Base-by-base conservation (phyloP, 345 rosid genomes). In the Aegle marmelos region DNA sequence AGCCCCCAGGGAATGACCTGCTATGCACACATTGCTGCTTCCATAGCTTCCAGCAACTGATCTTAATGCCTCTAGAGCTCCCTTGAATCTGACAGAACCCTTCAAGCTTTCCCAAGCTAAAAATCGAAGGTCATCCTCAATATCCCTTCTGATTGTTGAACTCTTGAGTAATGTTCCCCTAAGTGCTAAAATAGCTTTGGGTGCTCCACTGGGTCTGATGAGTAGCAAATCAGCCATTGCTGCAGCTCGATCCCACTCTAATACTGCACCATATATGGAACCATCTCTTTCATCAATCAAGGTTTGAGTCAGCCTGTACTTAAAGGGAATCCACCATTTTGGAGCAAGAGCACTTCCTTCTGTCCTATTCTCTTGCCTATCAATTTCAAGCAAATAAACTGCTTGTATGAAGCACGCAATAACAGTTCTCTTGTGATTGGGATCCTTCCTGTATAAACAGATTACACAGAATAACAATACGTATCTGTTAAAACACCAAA, bases 351-450 rank as follows among this genome's bases (percentile, higher is more conserved):
- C 91, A 39, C 77, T 88, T 80, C 89, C 89, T 78, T 84, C 87
- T 19, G 86, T 83, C 76, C 90, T 82, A 64, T 80, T 91, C 79
- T 96, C 98, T 74, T 94, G 99, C 82, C 97, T 89, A 83, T 96
- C 99, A 58, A 91, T 83, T 83, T 96, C 98, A 19, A 94, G 95
- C 75, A 96, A 77, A 87, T 96, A 94, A 6, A 94, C 97, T 54
- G 92, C 95, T 91, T 96, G 98, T 68, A 96, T 91, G 90, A 96
- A 92, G 83, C 98, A 96, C 27, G 98, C 95, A 65, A 94, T 85
- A 25, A 94, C 98, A 0, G 98, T 86, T 81, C 98, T 87, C 89
- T 91, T 96, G 84, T 96, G 90, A 83, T 94, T 96, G 16, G 92
- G 90, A 57, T 93, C 92, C 82, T 94, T 96, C 98, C 98, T 96